phyloP scores from a whole-genome alignment of 306 rosid species.

The Hippophae gyantsensis region DNA sequence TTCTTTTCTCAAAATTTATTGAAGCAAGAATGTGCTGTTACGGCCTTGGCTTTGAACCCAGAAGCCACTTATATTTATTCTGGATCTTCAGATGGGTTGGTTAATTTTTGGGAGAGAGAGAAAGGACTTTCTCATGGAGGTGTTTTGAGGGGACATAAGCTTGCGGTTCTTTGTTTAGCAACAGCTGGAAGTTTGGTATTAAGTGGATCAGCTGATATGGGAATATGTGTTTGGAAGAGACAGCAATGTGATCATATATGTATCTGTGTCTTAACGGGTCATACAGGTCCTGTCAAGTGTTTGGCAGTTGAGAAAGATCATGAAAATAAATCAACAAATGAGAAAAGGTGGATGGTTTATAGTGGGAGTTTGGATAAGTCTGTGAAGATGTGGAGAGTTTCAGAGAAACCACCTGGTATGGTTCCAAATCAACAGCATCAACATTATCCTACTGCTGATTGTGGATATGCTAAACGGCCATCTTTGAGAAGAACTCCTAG shows the following conservation, averaged over 20 bases:
- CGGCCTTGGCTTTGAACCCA: constrained; percentile 43
- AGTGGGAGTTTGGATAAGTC: constrained; percentile 96
- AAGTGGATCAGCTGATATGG: constrained; percentile 86
- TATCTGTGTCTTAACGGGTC: constrained; percentile 40
- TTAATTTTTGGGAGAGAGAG: constrained; percentile 56
- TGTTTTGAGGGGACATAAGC: constrained; percentile 48
- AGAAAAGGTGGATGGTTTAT: constrained; percentile 53
- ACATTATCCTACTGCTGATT: constrained; percentile 3
- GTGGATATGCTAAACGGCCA: background rate
- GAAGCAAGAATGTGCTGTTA: constrained; percentile 67
- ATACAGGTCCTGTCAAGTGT: constrained; percentile 89
- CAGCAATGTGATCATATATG: constrained; percentile 35
- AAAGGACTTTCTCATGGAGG: constrained; percentile 42
- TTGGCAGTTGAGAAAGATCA: constrained; percentile 52
- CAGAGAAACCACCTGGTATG: constrained; percentile 21
- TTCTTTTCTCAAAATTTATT: constrained; percentile 62
- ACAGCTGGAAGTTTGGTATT: constrained; percentile 51
- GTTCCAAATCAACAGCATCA: constrained; percentile 9
- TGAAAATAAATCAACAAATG: constrained; percentile 14
- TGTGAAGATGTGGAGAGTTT: constrained; percentile 74
- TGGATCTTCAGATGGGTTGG: constrained; percentile 75
- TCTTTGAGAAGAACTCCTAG: constrained; percentile 21
- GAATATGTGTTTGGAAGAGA: constrained; percentile 71
- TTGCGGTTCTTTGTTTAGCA: constrained; percentile 63
- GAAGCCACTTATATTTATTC: constrained; percentile 38